Evolutionary conservation across 495 filamentous ascomycete genomes (phyloP).

Genomic region (Talaromyces wortmannii): DNA sequence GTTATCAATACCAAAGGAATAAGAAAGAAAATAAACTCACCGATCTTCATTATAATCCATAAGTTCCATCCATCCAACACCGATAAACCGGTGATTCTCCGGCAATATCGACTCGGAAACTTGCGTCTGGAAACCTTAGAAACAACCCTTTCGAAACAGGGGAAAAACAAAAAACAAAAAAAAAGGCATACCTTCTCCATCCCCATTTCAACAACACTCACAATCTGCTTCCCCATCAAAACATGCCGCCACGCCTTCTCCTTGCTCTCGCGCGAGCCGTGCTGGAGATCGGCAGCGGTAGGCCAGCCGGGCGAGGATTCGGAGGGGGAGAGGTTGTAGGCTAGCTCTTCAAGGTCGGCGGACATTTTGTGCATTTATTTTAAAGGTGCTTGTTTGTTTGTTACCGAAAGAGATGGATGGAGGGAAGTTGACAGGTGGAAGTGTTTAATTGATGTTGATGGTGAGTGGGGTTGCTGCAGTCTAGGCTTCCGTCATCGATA

Average conservation of each 20-base stretch:
- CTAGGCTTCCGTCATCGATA: too few species aligned
- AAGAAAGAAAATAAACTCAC: neutral
- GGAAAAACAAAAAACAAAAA: neutral
- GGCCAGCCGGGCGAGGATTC: neutral
- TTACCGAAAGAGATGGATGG: too few species aligned
- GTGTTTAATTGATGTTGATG: too few species aligned
- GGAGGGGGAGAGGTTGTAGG: too few species aligned
- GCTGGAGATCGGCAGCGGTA: neutral
- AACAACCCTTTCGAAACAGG: neutral
- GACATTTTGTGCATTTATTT: too few species aligned
- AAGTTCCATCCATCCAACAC: neutral
- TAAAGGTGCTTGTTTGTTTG: too few species aligned
- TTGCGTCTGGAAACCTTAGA: neutral
- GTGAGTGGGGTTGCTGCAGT: too few species aligned
- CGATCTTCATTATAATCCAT: neutral
- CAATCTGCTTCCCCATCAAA: neutral
- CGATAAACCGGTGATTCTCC: neutral
- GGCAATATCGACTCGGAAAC: neutral
- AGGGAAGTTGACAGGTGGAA: too few species aligned
- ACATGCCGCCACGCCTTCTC: neutral
- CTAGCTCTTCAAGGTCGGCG: too few species aligned
- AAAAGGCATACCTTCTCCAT: neutral
- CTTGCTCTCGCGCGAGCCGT: neutral
- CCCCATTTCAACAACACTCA: neutral
- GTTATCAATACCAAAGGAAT: neutral